Evolutionary conservation across 257 asterid genomes (phyloP), one percentile per base, ranked within the genome.

Genomic region (Coffea eugenioides): DNA sequence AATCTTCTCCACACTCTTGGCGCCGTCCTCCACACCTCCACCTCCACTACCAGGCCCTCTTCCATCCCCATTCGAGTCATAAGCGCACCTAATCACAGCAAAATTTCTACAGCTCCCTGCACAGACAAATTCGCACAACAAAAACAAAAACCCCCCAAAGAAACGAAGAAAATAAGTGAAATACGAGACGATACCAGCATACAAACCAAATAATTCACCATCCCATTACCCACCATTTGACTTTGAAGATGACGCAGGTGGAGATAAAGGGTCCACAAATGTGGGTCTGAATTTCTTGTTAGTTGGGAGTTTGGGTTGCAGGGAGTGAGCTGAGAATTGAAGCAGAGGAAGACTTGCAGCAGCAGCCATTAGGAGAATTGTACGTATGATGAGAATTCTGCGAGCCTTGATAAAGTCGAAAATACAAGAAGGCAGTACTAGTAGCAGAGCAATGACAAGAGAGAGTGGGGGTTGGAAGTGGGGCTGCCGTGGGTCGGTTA

Each of bases 1-100:
- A 79, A 86, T 84, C 86, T 82, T 89, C 75, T 92, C 94, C 86
- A 85, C 96, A 5, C 82, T 88, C 86, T 90, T 88, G 13, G 86
- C 88, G 45, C 89, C 76, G 45, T 91, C 88, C 39, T 86, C 90
- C 48, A 76, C 25, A 78, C 16, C 83, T 77, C 77, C 83, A 67
- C 84, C 79, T 41, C 7, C 71, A 73, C 51, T 65, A 31, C 7
- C 54, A 12, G 85, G 82, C 68, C 78, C 86, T 69, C 82, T 87
- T 73, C 93, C 96, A 80, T 87, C 87, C 71, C 91, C 96, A 76
- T 88, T 88, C 81, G 92, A 88, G 81, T 69, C 12, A 54, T 49
- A 80, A 76, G 90, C 84, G 73, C 97, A 92, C 69, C 90, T 85
- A 67, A 92, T 84, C 81, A 75, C 80, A 52, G 78, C 25, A 39